Base-by-base conservation (phyloP, 805 yeast species). In the Ogataea nitratoaversa region DNA sequence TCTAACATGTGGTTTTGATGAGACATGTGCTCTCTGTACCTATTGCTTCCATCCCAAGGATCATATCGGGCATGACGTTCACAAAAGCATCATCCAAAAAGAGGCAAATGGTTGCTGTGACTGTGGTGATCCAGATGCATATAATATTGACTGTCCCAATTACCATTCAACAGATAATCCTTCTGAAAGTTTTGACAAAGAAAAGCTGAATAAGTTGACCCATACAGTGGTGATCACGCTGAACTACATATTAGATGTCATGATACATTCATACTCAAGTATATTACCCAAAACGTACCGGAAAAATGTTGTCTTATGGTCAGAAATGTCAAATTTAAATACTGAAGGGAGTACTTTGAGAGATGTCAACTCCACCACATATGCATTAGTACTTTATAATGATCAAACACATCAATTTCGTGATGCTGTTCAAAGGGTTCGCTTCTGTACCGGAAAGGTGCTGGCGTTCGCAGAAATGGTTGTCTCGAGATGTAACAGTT, bases 61-160 rank as follows among this genome's bases (percentile, higher is more conserved):
- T 40, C 98, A 90, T 60, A 55, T 57, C 27, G 91, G 79, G 33
- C 98, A 90, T 59, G 74, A 78, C 34, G 80, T 84, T 8, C 76
- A 80, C 41, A 74, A 79, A 14, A 69, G 77, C 30, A 77, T 84
- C 6, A 75, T 82, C 42, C 76, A 76, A 32, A 68, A 85, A 38
- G 84, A 78, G 44, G 83, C 71, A 43, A 76, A 90, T 29, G 93
- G 93, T 0, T 84, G 82, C 16, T 84, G 95, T 58, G 96, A 87
- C 54, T 87, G 96, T 59, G 95, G 96, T 4, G 95, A 88, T 53
- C 76, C 79, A 0, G 95, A 85, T 54, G 95, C 95, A 0, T 88
- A 95, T 89, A 60, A 69, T 1, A 65, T 78, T 32, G 53, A 65
- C 12, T 87, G 95, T 57, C 67, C 68, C 16, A 56, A 70, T 35